Evolutionary conservation across 345 rosid genomes (phyloP), one percentile per base, ranked within the genome.

Genomic region (Salix exigua): DNA sequence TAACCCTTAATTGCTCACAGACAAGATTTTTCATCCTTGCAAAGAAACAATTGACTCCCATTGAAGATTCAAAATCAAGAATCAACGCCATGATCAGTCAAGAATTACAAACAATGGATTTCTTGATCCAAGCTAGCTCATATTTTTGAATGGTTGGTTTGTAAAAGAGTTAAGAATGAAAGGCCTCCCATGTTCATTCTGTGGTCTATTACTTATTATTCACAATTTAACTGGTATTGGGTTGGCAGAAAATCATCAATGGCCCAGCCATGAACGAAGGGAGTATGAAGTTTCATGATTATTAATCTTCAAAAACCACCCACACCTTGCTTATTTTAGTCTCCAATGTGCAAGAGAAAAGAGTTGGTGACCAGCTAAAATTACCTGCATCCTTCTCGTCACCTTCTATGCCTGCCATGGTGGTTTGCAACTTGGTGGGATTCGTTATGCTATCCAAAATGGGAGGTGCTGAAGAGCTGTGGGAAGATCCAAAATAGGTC

Each of bases 241-340:
- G 46, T 42, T 26, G 35, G 66, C 26, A 28, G 66, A 62, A 62
- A 33, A 26, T 62, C 31, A 62, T 62, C 66, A 62, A 16, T 12
- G 66, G 6, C 66, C 66, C 4, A 26, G 25, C 66, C 66, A 26
- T 60, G 12, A 18, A 13, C 7, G 14, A 46, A 28, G 61, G 73
- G 35, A 16, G 26, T n/a, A 6, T 4, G 66, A 61, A n/a, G 14
- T 42, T 6, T 40, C 35, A 7, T 30, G 61, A 42, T 81, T 83
- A 46, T 74, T 87, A 88, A 37, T 86, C 88, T 74, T 93, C 94
- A 60, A 91, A 93, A 76, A 85, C 85, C 73, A 93, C 96, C 96
- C 97, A 91, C 2, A 88, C 87, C 88, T 82, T 88, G 83, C 91
- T 93, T 81, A 93, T 88, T 83, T 85, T 93, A 40, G 97, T 93